Conservation (phyloP, 768 basidiomycete genomes). For the Hypholoma sublateritium region DNA sequence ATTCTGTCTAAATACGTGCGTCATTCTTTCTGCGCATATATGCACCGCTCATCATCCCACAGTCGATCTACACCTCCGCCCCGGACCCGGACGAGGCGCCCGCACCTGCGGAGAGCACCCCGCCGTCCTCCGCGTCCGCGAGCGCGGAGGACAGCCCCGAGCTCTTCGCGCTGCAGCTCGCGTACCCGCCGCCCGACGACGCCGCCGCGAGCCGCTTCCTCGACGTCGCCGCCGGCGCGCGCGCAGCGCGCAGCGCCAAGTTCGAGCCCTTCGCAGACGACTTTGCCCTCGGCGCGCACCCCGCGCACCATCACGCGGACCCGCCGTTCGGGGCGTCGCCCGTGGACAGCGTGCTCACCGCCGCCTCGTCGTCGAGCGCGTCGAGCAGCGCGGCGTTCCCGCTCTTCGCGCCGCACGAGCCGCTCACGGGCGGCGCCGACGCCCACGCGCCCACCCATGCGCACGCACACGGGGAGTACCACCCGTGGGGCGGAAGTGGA, state of each 20-base stretch:
- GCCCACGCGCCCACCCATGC: neutral
- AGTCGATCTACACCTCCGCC: conserved; percentile 48
- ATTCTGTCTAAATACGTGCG: conserved; percentile 84
- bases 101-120: conserved; percentile 3
- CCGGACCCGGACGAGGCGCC: neutral
- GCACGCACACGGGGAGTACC: neutral
- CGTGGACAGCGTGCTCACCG: conserved; percentile 26
- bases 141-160: conserved; percentile 22
- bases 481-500: neutral
- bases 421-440: conserved; percentile 3
- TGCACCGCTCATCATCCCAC: neutral
- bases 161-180: conserved; percentile 24
- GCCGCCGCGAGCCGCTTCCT: conserved; percentile 18
- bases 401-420: conserved; percentile 8
- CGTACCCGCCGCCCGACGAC: conserved; percentile 25
- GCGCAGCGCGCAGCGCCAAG: conserved; percentile 16
- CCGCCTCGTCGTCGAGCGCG: conserved; percentile 22
- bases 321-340: conserved; percentile 31
- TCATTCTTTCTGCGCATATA: conserved; percentile 12
- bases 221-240: conserved; percentile 7
- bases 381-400: conserved; percentile 26
- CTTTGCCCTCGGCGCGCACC: conserved; percentile 13
- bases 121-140: conserved; percentile 28
- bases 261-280: conserved; percentile 26
- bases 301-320: conserved; percentile 6